Base-by-base conservation (phyloP, 1,284 basidiomycete species). In the Cerioporus squamosus region DNA sequence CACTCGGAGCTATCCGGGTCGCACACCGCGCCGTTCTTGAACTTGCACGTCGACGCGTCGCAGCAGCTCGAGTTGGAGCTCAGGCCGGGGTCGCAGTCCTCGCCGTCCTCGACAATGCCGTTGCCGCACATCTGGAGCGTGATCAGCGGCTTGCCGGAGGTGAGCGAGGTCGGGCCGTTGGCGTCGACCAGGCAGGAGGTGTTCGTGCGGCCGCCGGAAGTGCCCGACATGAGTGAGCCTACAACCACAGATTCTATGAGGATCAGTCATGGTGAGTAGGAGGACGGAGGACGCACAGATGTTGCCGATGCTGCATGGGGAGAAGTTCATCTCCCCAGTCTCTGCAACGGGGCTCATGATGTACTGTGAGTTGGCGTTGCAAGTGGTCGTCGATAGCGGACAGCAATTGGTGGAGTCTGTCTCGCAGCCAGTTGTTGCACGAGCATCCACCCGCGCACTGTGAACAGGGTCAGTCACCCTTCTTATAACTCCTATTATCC, bases 21-120 rank as follows among this genome's bases (percentile, higher is more conserved):
- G 73, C 95, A 97, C 15, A 88, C 82, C 0, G 94, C 88, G 20
- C 84, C 84, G 26, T 76, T 66, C 39, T 71, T 82, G 76, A 96
- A 91, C 74, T 88, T 90, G 80, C 95, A 97, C 4, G 92, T 94
- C 24, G 74, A 62, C 1, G 85, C 70, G 74, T 95, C 84, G 76
- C 93, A 97, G 76, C 94, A 96, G 3, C 84, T 74, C 14, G 88
- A 90, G 47, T 77, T 77, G 26, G 77, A 68, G 57, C 82, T 83
- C 17, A 75, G 71, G 38, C 94, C 94, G 0, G 94, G 94, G 72
- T 97, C 94, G 72, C 95, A 97, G 56, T 96, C 91, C 76, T 96
- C 94, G 44, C 91, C 87, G 0, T 66, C 70, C 70, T 90, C 84
- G 57, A 92, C 86, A 60, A 93, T 91, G 51, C 90, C 90, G 70